These are phyloP conservation scores for Cylindrotheca fusiformis DNA, from an alignment of 108 stramenopile species.

Conservation along the genomic window DNA sequence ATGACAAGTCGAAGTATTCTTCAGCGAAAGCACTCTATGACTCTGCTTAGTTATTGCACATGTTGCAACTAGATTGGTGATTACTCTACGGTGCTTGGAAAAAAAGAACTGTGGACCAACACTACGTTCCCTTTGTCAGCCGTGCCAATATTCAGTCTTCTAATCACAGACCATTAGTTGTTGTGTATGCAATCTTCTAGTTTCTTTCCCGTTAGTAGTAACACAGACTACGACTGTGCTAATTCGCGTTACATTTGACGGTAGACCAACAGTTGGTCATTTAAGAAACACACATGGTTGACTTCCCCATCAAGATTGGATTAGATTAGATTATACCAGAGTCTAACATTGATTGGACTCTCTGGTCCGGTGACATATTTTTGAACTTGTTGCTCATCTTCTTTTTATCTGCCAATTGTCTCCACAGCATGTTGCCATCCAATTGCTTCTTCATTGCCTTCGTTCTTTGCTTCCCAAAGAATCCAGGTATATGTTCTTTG, in stretches of 20 bases:
- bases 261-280: not conserved
- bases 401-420: slow-evolving; percentile 47
- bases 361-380: slow-evolving; percentile 47
- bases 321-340: slow-evolving; percentile 35
- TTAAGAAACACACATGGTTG: slow-evolving; percentile 1
- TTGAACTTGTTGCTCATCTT: slow-evolving; percentile 40
- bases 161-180: too few relatives aligned
- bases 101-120: too few relatives aligned
- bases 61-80: too few relatives aligned
- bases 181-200: too few relatives aligned
- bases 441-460: slow-evolving; percentile 79
- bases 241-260: not conserved
- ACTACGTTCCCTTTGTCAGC: too few relatives aligned
- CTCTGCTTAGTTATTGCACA: too few relatives aligned
- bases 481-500: slow-evolving; percentile 78
- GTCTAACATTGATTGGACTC: slow-evolving; percentile 59
- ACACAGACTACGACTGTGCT: too few relatives aligned
- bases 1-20: slow-evolving; percentile 30
- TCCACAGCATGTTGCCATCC: slow-evolving; percentile 75
- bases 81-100: too few relatives aligned
- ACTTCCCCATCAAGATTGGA: not conserved
- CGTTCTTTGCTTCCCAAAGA: slow-evolving; percentile 81
- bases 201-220: too few relatives aligned
- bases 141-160: too few relatives aligned
- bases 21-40: slow-evolving; percentile 19